Evolutionary conservation across 2,329 filamentous ascomycete species (phyloP).

Genomic region (Geosmithia morbida): DNA sequence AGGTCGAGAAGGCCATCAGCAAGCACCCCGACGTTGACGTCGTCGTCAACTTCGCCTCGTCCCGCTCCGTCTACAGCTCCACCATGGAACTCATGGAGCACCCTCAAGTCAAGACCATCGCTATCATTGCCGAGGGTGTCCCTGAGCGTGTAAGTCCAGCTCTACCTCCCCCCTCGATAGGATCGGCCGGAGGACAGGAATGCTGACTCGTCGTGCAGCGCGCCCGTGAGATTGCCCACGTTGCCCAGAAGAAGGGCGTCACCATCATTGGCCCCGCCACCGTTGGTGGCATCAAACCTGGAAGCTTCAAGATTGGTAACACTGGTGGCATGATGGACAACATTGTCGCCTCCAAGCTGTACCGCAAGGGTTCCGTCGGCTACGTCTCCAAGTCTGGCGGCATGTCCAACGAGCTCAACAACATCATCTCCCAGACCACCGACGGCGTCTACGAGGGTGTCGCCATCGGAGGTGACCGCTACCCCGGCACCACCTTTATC

Average conservation of each 20-base stretch:
- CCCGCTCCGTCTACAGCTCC: constrained; percentile 94
- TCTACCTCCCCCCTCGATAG: not conserved
- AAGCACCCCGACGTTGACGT: constrained; percentile 97
- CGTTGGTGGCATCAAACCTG: constrained; percentile 98
- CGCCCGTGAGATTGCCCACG: constrained; percentile 93
- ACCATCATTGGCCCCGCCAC: constrained; percentile 98
- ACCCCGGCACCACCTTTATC: constrained; percentile 97
- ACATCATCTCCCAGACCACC: constrained; percentile 92
- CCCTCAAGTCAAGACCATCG: constrained; percentile 96
- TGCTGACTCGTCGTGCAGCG: constrained; percentile 38
- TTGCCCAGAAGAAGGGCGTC: constrained; percentile 95
- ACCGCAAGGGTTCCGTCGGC: constrained; percentile 95
- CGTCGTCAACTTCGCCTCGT: constrained; percentile 98
- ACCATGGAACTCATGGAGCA: constrained; percentile 97
- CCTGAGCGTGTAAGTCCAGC: constrained; percentile 72
- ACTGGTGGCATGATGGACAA: constrained; percentile 99
- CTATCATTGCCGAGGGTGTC: constrained; percentile 98
- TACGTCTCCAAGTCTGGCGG: constrained; percentile 99
- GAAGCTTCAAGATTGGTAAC: constrained; percentile 99
- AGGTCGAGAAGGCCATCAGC: constrained; percentile 77
- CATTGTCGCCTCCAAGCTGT: constrained; percentile 99
- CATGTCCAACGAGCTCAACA: constrained; percentile 99
- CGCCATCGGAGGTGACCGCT: constrained; percentile 97
- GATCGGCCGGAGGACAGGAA: not conserved
- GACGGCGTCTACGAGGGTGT: constrained; percentile 99